These are phyloP conservation scores for Epithele typhae DNA, from an alignment of 768 basidiomycete species.

Conservation along the genomic window DNA sequence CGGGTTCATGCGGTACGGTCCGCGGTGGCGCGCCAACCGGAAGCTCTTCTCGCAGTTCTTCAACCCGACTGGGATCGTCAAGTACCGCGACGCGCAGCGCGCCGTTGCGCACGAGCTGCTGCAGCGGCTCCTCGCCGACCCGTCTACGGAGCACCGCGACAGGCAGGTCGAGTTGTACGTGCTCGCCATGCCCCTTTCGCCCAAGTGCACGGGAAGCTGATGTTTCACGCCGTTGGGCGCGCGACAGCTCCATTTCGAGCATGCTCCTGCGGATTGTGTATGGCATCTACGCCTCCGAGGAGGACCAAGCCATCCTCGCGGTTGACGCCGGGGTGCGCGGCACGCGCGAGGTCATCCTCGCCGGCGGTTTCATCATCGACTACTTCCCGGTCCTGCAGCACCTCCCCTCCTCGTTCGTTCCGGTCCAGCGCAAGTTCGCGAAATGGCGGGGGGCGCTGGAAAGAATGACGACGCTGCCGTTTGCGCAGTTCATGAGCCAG, in stretches of 20 bases:
- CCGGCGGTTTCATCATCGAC: too few species aligned
- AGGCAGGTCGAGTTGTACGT: slow-evolving; percentile 1
- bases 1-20: too few species aligned
- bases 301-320: too few species aligned
- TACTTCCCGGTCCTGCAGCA: too few species aligned
- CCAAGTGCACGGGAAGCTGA: not conserved
- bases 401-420: too few species aligned
- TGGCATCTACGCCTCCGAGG: not conserved
- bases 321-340: not conserved
- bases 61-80: not conserved
- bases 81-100: too few species aligned
- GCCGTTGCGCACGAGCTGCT: too few species aligned
- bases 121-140: too few species aligned
- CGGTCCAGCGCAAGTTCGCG: too few species aligned
- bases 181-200: not conserved
- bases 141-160: not conserved
- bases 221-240: not conserved
- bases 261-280: slow-evolving; percentile 9
- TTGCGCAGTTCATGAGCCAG: not conserved
- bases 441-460: too few species aligned
- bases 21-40: not conserved
- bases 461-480: not conserved
- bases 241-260: slow-evolving; percentile 1
- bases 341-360: too few species aligned
- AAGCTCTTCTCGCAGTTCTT: not conserved